Base-by-base conservation (phyloP, 345 rosid genomes). In the Arabidopsis arenosa region DNA sequence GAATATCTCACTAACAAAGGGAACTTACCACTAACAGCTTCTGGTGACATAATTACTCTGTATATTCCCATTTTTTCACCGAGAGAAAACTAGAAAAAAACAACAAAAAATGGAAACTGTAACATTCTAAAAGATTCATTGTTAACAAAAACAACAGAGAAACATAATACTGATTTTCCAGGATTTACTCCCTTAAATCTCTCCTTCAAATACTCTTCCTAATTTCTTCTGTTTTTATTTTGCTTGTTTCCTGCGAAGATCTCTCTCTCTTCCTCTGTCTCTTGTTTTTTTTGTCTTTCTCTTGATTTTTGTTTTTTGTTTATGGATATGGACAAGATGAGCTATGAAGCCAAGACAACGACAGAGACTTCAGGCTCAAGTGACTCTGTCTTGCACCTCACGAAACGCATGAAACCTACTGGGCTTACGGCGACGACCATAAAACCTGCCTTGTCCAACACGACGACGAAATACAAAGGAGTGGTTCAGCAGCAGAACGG, bases 401-500 rank as follows among this genome's bases (percentile, higher is more conserved):
- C 63, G 15, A 66, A 56, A 39, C 63, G 57, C 45, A 0, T 65
- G 64, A 56, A 74, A 55, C 45, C 65, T 18, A 36, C 7, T 32
- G 7, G 3, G n/a, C 52, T 21, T 26, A 35, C 53, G 4, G 21
- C 53, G 4, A 33, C 60, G 5, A 36, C 73, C 18, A 36, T 59
- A 57, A 53, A 53, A 14, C 35, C 17, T 54, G 15, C n/a, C 61
- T 55, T 30, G 61, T 45, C 75, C 23, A 58, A 33, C 51, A 7
- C 58, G 32, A 17, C 58, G 32, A 17, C 82, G 6, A 84, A 61
- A 68, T 86, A 75, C 72, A 86, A 85, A 83, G 96, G 91, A 3
- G 87, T 88, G 4, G 85, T 86, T 17, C 82, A 81, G 0, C 90
- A 84, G 5, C 84, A 68, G 66, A 84, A 85, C 36, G 93, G 93